phyloP scores from a whole-genome alignment of 495 filamentous ascomycete genomes.

The Usnea hakonensis region DNA sequence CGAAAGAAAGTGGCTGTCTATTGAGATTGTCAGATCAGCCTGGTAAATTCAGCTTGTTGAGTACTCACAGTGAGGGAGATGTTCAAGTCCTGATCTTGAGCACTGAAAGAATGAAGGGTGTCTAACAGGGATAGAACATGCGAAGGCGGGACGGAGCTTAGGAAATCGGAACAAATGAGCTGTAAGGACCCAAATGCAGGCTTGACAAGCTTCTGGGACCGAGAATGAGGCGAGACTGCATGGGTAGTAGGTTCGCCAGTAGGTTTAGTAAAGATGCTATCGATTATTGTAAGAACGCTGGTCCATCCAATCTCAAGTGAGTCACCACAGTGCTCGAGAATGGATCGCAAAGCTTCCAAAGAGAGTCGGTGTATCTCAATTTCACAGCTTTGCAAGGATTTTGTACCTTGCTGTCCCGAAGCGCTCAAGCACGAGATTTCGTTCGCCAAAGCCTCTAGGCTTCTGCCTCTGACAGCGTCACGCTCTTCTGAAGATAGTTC shows the following conservation, averaged over 20 bases:
- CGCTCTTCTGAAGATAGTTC: constrained; percentile 42
- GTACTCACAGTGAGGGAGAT: constrained; percentile 74
- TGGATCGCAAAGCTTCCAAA: constrained; percentile 69
- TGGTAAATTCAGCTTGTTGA: not conserved
- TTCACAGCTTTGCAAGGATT: constrained; percentile 38
- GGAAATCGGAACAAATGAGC: constrained; percentile 89
- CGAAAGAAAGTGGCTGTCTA: constrained; percentile 89
- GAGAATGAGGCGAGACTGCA: constrained; percentile 34
- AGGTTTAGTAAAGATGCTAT: constrained; percentile 59
- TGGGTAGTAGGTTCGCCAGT: constrained; percentile 18
- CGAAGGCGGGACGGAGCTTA: constrained; percentile 65
- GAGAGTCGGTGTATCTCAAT: constrained; percentile 75
- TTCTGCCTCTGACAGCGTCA: constrained; percentile 56
- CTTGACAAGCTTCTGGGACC: constrained; percentile 66
- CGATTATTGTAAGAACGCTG: constrained; percentile 74
- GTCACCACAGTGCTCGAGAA: constrained; percentile 87
- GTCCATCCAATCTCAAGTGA: constrained; percentile 74
- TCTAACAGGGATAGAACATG: constrained; percentile 81
- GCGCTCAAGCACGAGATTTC: constrained; percentile 47
- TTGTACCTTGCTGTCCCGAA: constrained; percentile 19
- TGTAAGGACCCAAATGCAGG: constrained; percentile 83
- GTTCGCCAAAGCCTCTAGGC: constrained; percentile 59
- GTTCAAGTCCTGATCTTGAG: constrained; percentile 85
- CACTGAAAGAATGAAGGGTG: constrained; percentile 78
- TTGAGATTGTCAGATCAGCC: constrained; percentile 19